Base-by-base conservation (phyloP, 2,329 filamentous ascomycete genomes). In the Plectosphaerella cucumerina region DNA sequence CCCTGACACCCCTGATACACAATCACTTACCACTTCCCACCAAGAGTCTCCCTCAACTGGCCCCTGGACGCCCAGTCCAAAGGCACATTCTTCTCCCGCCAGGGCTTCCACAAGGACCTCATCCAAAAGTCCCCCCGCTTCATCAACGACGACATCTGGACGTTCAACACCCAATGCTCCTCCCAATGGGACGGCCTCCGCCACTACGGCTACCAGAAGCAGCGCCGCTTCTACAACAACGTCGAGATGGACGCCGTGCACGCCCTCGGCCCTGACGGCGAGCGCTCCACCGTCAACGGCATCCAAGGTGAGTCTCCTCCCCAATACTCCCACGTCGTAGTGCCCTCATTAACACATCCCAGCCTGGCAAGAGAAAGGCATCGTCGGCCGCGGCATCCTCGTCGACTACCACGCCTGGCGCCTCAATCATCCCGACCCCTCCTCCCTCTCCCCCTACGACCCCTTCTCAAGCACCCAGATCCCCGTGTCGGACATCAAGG, bases 391-490 rank as follows among this genome's bases (percentile, higher is more conserved):
- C 1, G 77, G 76, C 18, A 66, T 81, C 3, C 64, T 81, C 0
- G 62, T 81, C 0, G 81, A 85, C 60, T 83, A 76, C 49, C 72
- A 70, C 6, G 60, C 68, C 1, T 80, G 71, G 67, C 71, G 72
- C 11, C 62, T 71, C 21, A 58, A 56, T 1, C 63, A 72, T 15
- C 62, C 62, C 10, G 58, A 23, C 5, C n/a, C 46, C 5, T 56
- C 53, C 41, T n/a, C 35, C 39, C 62, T 62, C 11, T 57, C 26
- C 10, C 17, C 47, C 8, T 57, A 55, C 42, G 55, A 57, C 45
- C 49, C 55, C 20, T 57, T 57, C 44, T 51, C 51, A 21, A 48
- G 39, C 47, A 51, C 51, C 41, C 44, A 47, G 15, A 53, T 57
- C n/a, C 51, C 55, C n/a, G 44, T 53, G n/a, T 39, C 46, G 14